Conservation (phyloP, 352 stramenopile genomes). For the Plasmopara muralis region DNA sequence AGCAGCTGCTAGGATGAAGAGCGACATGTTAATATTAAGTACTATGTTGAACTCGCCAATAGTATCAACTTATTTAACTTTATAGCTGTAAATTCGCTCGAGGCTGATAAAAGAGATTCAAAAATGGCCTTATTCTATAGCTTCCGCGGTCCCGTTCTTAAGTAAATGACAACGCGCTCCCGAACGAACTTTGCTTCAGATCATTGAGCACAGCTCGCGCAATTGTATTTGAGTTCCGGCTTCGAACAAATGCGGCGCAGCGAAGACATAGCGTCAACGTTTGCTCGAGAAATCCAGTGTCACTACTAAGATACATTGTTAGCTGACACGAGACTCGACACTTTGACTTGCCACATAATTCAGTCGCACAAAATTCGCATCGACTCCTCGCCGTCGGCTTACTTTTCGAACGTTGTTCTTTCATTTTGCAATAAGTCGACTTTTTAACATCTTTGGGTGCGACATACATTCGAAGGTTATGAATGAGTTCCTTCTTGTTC, state of each 20-base stretch:
- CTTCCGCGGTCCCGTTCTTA: too few relatives aligned
- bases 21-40: too few relatives aligned
- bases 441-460: neutral
- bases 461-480: conserved; percentile 4
- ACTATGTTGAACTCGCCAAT: too few relatives aligned
- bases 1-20: too few relatives aligned
- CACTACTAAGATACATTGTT: conserved; percentile 16
- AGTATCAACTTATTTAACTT: too few relatives aligned
- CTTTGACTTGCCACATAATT: conserved; percentile 10
- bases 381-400: conserved; percentile 1
- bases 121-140: too few relatives aligned
- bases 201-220: conserved; percentile 9
- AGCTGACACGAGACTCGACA: conserved; percentile 12
- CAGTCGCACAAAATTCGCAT: conserved; percentile 20
- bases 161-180: conserved; percentile 7
- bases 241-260: conserved; percentile 15
- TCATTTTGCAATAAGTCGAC: conserved; percentile 3
- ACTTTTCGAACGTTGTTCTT: neutral
- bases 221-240: conserved; percentile 9
- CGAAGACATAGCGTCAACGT: conserved; percentile 12
- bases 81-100: too few relatives aligned
- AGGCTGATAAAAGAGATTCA: too few relatives aligned
- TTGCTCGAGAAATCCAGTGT: conserved; percentile 17
- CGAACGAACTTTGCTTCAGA: conserved; percentile 7
- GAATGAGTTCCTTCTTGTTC: conserved; percentile 17